Evolutionary conservation across 176 grass and related monocot species (phyloP).

Genomic region (Coix lacrymajobi): DNA sequence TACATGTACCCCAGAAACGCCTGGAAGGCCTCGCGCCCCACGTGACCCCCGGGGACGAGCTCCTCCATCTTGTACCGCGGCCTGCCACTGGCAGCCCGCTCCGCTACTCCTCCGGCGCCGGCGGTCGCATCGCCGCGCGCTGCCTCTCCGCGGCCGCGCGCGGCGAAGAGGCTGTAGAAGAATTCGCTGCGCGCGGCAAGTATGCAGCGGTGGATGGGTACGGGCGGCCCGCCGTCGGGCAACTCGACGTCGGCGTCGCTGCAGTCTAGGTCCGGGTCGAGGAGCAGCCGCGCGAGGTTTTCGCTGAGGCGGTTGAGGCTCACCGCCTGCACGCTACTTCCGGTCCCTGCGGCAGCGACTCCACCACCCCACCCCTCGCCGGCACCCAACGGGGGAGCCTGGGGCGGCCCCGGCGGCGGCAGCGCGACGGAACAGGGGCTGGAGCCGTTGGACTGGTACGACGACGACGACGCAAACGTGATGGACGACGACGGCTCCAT

Average conservation of each 20-base stretch:
- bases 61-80: slow-evolving; percentile 71
- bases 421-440: slow-evolving; percentile 33
- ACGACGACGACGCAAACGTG: slow-evolving; percentile 60
- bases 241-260: slow-evolving; percentile 85
- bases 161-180: slow-evolving; percentile 71
- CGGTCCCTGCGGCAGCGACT: not conserved
- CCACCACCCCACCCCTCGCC: slow-evolving; percentile 15
- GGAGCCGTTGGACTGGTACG: slow-evolving; percentile 63
- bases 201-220: slow-evolving; percentile 91
- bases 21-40: slow-evolving; percentile 77
- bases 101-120: not conserved
- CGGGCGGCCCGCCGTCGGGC: slow-evolving; percentile 44
- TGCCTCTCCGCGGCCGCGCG: slow-evolving; percentile 4
- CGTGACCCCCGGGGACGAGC: slow-evolving; percentile 49
- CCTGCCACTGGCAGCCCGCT: slow-evolving; percentile 31
- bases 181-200: slow-evolving; percentile 74
- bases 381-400: not conserved
- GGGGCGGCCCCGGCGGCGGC: slow-evolving; percentile 14
- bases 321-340: slow-evolving; percentile 46
- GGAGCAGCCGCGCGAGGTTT: slow-evolving; percentile 75
- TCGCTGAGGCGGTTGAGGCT: slow-evolving; percentile 73
- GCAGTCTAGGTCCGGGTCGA: slow-evolving; percentile 64
- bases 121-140: slow-evolving; percentile 8
- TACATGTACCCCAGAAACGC: slow-evolving; percentile 70
- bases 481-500: slow-evolving; percentile 72